These are phyloP conservation scores for Penicillium psychrofluorescens DNA, from an alignment of 495 filamentous ascomycete genomes.

Conservation along the genomic window DNA sequence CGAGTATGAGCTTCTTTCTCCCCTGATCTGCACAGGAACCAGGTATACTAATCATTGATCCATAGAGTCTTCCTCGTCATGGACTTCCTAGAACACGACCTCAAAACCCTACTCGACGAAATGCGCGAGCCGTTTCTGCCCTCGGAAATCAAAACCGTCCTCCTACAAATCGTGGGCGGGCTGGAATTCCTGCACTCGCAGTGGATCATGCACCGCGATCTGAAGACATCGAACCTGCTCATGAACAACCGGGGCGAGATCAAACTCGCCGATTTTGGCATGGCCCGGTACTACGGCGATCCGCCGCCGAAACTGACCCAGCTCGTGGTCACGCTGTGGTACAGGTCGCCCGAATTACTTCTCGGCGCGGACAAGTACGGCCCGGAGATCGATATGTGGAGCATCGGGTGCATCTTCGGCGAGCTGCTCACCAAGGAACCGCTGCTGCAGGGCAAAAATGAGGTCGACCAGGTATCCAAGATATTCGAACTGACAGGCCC, in stretches of 20 bases:
- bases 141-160: slow-evolving; percentile 86
- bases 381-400: slow-evolving; percentile 85
- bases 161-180: slow-evolving; percentile 75
- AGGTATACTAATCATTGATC: slow-evolving; percentile 9
- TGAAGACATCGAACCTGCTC: slow-evolving; percentile 94
- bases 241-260: slow-evolving; percentile 93
- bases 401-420: slow-evolving; percentile 91
- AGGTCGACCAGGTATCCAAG: slow-evolving; percentile 77
- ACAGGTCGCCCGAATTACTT: slow-evolving; percentile 84
- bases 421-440: slow-evolving; percentile 82
- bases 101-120: slow-evolving; percentile 86
- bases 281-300: slow-evolving; percentile 85
- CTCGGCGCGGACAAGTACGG: slow-evolving; percentile 76
- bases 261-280: slow-evolving; percentile 96
- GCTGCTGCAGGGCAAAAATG: slow-evolving; percentile 84
- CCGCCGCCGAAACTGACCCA: slow-evolving; percentile 80
- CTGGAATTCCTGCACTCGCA: slow-evolving; percentile 79
- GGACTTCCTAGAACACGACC: slow-evolving; percentile 97
- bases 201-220: slow-evolving; percentile 94
- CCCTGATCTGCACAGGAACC: neutral
- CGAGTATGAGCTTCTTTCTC: slow-evolving; percentile 46
- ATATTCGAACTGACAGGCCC: slow-evolving; percentile 89
- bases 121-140: slow-evolving; percentile 92
- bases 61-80: slow-evolving; percentile 86
- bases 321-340: slow-evolving; percentile 96